Evolutionary conservation across 2,329 filamentous ascomycete genomes (phyloP).

Genomic region (Penicillium sclerotigenum): DNA sequence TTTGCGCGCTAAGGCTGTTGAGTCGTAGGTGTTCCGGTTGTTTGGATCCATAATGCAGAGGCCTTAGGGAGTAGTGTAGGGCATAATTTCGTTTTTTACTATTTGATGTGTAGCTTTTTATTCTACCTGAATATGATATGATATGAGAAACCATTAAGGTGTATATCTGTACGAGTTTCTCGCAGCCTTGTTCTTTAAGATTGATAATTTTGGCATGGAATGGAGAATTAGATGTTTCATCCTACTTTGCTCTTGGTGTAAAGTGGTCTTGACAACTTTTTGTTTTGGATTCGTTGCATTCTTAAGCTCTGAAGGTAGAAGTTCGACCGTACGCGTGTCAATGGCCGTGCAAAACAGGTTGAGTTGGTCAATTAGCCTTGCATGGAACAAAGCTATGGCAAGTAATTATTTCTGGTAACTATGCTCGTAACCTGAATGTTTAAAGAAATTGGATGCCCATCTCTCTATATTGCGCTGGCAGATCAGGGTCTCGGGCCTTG

Average conservation of each 20-base stretch:
- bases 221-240: neutral
- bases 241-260: neutral
- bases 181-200: neutral
- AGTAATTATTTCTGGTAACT: neutral
- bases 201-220: neutral
- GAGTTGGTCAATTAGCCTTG: neutral
- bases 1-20: conserved; percentile 72
- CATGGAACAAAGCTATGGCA: neutral
- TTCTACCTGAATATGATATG: neutral
- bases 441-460: neutral
- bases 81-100: neutral
- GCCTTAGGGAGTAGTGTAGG: neutral
- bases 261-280: conserved; percentile 6
- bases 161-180: neutral
- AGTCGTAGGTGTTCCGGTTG: conserved; percentile 50
- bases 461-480: neutral
- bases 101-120: neutral
- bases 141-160: neutral
- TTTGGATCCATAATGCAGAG: neutral
- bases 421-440: too few species aligned
- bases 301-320: neutral
- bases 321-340: conserved; percentile 25
- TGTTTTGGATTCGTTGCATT: conserved; percentile 10
- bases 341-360: conserved; percentile 10
- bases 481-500: neutral